Conservation (phyloP, 176 grass and related monocot genomes). For the Dendrocalamus sinicus region DNA sequence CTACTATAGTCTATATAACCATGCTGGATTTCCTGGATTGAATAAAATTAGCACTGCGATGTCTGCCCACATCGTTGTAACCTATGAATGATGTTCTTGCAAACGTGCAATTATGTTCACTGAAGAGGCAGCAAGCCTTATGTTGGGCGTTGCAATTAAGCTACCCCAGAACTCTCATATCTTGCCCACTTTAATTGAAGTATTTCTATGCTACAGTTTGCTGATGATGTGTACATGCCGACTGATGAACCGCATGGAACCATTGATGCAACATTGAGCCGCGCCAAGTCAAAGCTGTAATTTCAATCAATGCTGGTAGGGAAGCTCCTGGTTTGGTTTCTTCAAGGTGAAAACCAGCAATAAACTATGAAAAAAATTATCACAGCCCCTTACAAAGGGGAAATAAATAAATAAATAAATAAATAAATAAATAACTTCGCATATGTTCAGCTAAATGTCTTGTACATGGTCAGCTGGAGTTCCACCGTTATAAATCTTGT, state of each 20-base stretch:
- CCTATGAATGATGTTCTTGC: neutral
- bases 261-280: constrained; percentile 83
- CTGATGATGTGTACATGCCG: constrained; percentile 91
- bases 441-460: neutral
- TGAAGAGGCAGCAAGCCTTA: neutral
- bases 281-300: constrained; percentile 74
- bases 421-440: neutral
- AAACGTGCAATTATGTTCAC: neutral
- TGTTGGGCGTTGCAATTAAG: neutral
- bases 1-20: neutral
- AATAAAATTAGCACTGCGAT: neutral
- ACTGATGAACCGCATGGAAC: constrained; percentile 93
- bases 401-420: neutral
- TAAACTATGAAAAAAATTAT: neutral
- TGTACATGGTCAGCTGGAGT: constrained; percentile 15
- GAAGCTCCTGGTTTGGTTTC: constrained; percentile 13
- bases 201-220: constrained; percentile 58
- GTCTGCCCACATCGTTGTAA: neutral
- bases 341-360: neutral
- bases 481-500: constrained; percentile 16
- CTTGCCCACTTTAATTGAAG: neutral
- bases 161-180: neutral
- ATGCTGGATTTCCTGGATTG: neutral
- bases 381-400: neutral
- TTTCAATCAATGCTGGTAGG: neutral